Percentiles rank a stretch among this genome's conserved stretches.
phyloP scores from a whole-genome alignment of 2,329 filamentous ascomycete species.

The Pseudomassariella vexata region DNA sequence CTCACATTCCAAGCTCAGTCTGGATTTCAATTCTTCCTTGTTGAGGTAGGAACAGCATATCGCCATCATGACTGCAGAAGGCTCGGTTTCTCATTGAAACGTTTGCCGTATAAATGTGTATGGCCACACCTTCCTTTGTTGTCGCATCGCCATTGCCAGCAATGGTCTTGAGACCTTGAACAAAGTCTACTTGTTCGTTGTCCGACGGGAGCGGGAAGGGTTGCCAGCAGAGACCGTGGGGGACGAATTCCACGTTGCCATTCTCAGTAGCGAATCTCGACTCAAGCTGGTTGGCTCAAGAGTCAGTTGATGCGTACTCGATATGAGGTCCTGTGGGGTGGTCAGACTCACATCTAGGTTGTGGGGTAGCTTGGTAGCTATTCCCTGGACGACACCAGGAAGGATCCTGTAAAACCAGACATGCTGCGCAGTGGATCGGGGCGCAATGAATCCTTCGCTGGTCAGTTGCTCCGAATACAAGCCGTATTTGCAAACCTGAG shows the following conservation, averaged over 20 bases:
- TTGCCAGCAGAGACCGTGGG: slow-evolving; percentile 34
- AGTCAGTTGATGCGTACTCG: background rate
- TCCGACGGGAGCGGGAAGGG: slow-evolving; percentile 25
- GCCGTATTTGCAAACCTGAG: slow-evolving; percentile 20
- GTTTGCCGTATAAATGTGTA: slow-evolving; percentile 43
- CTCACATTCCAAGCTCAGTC: slow-evolving; percentile 50
- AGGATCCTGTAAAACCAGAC: slow-evolving; percentile 26
- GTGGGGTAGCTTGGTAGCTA: slow-evolving; percentile 6
- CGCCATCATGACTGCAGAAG: slow-evolving; percentile 53
- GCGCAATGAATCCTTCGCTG: slow-evolving; percentile 19
- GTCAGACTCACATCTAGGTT: slow-evolving; percentile 7
- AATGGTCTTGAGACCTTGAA: slow-evolving; percentile 41
- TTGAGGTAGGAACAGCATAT: slow-evolving; percentile 59
- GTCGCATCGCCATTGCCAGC: slow-evolving; percentile 44
- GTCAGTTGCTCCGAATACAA: slow-evolving; percentile 24
- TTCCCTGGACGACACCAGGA: slow-evolving; percentile 19
- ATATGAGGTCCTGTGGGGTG: background rate
- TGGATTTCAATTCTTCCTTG: slow-evolving; percentile 59
- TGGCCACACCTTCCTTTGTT: slow-evolving; percentile 40
- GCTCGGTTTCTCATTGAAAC: slow-evolving; percentile 36
- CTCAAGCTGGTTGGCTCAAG: slow-evolving; percentile 10
- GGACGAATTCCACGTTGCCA: slow-evolving; percentile 29
- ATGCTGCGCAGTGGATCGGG: slow-evolving; percentile 15
- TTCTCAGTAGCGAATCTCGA: slow-evolving; percentile 33
- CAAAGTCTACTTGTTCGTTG: slow-evolving; percentile 33